Evolutionary conservation across 805 yeast species (phyloP), one percentile per base, ranked within the genome.

Genomic region (Kodamaea kakaduensis): DNA sequence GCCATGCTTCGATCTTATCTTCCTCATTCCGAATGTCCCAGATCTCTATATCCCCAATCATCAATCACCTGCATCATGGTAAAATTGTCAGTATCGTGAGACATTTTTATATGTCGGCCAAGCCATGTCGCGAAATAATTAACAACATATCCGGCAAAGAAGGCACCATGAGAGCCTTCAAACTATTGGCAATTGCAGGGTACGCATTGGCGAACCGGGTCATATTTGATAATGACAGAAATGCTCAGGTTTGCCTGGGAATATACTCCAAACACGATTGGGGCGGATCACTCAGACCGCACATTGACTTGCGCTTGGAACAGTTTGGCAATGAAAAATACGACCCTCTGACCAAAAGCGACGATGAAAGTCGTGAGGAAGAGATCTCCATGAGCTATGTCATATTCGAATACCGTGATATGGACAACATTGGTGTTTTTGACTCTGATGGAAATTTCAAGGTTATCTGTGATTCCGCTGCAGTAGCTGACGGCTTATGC

Each of bases 191-290:
- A 17, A 6, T 33, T 3, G 36, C 18, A 9, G 30, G 35, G 5
- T 13, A 6, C 5, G 78, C 30, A 14, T 36, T 36, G 22, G 31
- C 69, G 52, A 72, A 69, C 45, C 58, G 62, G 51, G 81, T 72
- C 19, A 52, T 52, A 17, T 67, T 86, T 44, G 71, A 73, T 30
- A 56, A 72, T 10, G 59, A 39, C 4, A 17, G 50, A 8, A 61
- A 73, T 32, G 67, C 80, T 12, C 93, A 85, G 50, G 76, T 77
- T 17, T 90, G 98, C 57, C 72, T 88, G 4, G 98, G 98, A 22
- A 82, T 90, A 79, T 90, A 90, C 61, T 75, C 89, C 37, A 80
- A 79, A 48, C 68, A 76, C 31, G 95, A 89, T 52, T 85, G 95
- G 89, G 83, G 87, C 32, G 98, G 98, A 22, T 68, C 71, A 17